These are phyloP conservation scores for Fusarium phyllophilum DNA, from an alignment of 2,329 filamentous ascomycete genomes.

Conservation along the genomic window DNA sequence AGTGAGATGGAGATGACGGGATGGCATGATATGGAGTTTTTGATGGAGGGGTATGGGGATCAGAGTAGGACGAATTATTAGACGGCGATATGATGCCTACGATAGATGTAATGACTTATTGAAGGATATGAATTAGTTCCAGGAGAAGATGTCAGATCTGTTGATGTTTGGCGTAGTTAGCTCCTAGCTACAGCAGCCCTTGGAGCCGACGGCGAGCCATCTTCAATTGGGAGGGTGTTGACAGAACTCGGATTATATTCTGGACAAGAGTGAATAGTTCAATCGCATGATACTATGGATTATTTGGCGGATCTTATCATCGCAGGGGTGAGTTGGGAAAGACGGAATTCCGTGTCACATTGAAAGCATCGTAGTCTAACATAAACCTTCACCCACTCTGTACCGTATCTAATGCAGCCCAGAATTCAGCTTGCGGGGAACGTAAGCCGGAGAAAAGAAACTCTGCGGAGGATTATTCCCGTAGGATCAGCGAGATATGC, in stretches of 20 bases:
- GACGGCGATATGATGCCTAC: not conserved
- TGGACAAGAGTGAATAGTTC: fast-evolving
- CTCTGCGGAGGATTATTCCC: not conserved
- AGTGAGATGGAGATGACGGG: slow-evolving; percentile 31
- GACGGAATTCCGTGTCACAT: not conserved
- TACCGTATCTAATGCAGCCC: not conserved
- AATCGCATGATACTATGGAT: fast-evolving
- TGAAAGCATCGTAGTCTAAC: not conserved
- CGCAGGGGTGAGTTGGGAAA: too few relatives aligned
- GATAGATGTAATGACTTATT: not conserved
- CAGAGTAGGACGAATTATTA: slow-evolving; percentile 2
- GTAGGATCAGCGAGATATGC: not conserved
- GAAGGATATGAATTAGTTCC: not conserved
- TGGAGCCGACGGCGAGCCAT: fast-evolving
- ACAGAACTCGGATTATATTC: fast-evolving
- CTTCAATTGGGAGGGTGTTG: fast-evolving
- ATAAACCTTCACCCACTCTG: not conserved
- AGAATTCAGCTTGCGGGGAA: not conserved
- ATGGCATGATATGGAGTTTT: slow-evolving; percentile 39
- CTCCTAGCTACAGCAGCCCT: not conserved
- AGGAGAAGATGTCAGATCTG: not conserved
- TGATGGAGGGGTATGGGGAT: slow-evolving; percentile 33
- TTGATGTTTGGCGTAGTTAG: not conserved
- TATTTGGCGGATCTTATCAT: fast-evolving
- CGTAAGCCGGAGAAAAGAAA: not conserved